Percentiles rank a stretch among this genome's conserved stretches.
phyloP scores from a whole-genome alignment of 2,329 filamentous ascomycete species.

The Fusarium humuli region DNA sequence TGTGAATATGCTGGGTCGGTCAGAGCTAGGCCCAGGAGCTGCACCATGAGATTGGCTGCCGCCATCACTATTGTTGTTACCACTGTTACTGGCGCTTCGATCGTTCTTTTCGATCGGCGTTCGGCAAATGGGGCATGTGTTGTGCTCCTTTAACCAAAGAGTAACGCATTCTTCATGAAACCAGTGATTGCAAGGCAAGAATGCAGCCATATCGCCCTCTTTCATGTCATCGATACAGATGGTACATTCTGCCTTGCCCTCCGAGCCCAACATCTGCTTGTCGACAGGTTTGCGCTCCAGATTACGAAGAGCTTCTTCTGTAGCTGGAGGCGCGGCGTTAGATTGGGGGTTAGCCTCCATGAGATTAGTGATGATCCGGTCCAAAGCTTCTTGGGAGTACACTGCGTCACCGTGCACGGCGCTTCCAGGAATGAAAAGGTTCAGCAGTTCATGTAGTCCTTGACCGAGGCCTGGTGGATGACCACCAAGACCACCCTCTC shows the following conservation, averaged over 20 bases:
- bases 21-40: constrained; percentile 19
- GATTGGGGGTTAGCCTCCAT: constrained; percentile 85
- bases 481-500: constrained; percentile 38
- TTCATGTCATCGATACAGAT: constrained; percentile 93
- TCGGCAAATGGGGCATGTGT: constrained; percentile 89
- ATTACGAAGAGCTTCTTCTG: constrained; percentile 77
- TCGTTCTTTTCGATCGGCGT: constrained; percentile 62
- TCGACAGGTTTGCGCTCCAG: constrained; percentile 79
- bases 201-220: constrained; percentile 77
- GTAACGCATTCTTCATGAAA: constrained; percentile 87
- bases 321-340: constrained; percentile 84
- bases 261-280: constrained; percentile 72
- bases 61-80: constrained; percentile 13
- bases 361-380: constrained; percentile 86
- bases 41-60: constrained; percentile 27
- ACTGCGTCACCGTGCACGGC: constrained; percentile 80
- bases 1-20: constrained; percentile 21
- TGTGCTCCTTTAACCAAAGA: constrained; percentile 88
- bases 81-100: constrained; percentile 26
- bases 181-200: constrained; percentile 91
- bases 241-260: constrained; percentile 84
- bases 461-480: constrained; percentile 44
- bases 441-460: constrained; percentile 65
- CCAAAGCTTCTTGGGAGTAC: constrained; percentile 89
- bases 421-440: constrained; percentile 64